These are phyloP conservation scores for Begonia loranthoides DNA, from an alignment of 306 rosid species.

Conservation along the genomic window DNA sequence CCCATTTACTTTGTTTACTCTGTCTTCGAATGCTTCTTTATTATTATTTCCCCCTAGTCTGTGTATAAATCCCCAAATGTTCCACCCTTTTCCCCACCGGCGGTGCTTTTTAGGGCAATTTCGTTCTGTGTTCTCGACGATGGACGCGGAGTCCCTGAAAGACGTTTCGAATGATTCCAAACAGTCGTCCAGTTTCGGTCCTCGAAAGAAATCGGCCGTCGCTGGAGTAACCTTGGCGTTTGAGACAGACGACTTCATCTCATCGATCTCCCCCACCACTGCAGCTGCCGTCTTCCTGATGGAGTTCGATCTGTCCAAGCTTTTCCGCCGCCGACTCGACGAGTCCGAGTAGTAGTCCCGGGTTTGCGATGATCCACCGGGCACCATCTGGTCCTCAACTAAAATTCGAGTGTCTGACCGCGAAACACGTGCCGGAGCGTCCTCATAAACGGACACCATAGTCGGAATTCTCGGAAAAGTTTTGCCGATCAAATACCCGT, in stretches of 20 bases:
- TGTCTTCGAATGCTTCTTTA: constrained; percentile 45
- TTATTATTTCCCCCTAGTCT: constrained; percentile 56
- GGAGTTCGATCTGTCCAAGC: constrained; percentile 85
- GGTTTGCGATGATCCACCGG: constrained; percentile 82
- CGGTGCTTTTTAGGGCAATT: constrained; percentile 43
- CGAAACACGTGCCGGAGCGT: constrained; percentile 39
- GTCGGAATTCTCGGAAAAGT: constrained; percentile 75
- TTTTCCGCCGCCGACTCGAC: constrained; percentile 64
- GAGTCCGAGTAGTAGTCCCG: constrained; percentile 76
- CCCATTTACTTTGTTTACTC: constrained; percentile 48
- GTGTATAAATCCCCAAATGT: constrained; percentile 73
- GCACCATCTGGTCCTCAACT: constrained; percentile 51
- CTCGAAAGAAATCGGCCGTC: constrained; percentile 33
- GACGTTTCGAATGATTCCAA: constrained; percentile 48
- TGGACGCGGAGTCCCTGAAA: constrained; percentile 35
- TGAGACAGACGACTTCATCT: constrained; percentile 47
- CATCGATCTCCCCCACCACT: constrained; percentile 91
- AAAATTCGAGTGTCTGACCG: constrained; percentile 71
- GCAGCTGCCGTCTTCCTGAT: constrained; percentile 82
- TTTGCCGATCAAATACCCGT: constrained; percentile 60
- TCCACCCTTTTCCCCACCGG: constrained; percentile 86
- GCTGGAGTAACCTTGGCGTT: constrained; percentile 65
- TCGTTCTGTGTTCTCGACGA: constrained; percentile 35
- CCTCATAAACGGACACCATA: constrained; percentile 85
- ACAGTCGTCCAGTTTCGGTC: constrained; percentile 57